These are phyloP conservation scores for Auricularia auricula-judae DNA, from an alignment of 768 basidiomycete species.

Conservation along the genomic window DNA sequence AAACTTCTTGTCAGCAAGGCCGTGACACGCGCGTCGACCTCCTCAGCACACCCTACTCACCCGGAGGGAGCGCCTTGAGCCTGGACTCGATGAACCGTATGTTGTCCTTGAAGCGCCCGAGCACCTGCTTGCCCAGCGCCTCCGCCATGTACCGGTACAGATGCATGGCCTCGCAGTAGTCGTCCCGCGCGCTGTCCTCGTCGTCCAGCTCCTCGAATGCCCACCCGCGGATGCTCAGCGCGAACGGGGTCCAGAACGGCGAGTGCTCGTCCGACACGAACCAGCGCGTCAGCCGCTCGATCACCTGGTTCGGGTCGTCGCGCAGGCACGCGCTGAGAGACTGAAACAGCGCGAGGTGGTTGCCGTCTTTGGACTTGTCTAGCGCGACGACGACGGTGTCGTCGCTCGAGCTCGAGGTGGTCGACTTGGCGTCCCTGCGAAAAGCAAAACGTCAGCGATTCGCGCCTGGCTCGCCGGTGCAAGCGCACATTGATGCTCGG, in stretches of 20 bases:
- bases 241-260: conserved; percentile 9
- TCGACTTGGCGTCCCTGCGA: neutral
- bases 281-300: conserved; percentile 7
- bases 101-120: conserved; percentile 9
- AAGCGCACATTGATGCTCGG: neutral
- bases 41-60: neutral
- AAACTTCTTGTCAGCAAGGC: too few species aligned
- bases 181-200: conserved; percentile 5
- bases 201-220: conserved; percentile 10
- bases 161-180: conserved; percentile 7
- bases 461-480: neutral
- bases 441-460: neutral
- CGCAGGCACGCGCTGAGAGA: conserved; percentile 5
- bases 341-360: conserved; percentile 7
- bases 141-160: conserved; percentile 5
- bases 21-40: too few species aligned
- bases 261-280: conserved; percentile 5
- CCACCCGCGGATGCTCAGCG: conserved; percentile 8
- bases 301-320: conserved; percentile 8
- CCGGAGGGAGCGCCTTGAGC: conserved; percentile 5
- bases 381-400: neutral
- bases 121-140: conserved; percentile 5
- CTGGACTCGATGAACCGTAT: conserved; percentile 8
- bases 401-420: neutral
- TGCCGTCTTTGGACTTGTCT: neutral